Base-by-base conservation (phyloP, 768 basidiomycete species). In the Gelatoporia subvermispora region DNA sequence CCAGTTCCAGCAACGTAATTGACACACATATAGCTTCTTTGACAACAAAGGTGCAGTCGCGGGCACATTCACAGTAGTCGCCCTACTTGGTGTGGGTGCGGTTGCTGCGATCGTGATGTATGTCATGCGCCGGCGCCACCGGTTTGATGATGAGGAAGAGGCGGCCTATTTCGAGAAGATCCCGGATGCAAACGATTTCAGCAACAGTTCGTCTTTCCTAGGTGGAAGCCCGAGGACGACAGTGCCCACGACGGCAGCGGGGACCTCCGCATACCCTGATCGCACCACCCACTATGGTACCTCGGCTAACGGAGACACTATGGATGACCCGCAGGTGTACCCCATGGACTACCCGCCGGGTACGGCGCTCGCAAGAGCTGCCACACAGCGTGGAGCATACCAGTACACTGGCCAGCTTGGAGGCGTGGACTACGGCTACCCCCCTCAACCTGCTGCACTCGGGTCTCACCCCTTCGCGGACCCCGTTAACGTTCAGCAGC, bases 21-120 rank as follows among this genome's bases (percentile, higher is more conserved):
- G 22, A 17, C 36, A 36, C n/a, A 23, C 13, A 4, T 45, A 23
- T 24, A 77, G 77, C 49, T 78, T 78, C 67, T 70, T 75, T 54
- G 53, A 65, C 40, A 70, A 74, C 53, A 73, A 68, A 43, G 72
- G 67, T 31, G 77, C 73, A 0, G 72, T 76, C 17, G 77, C 71
- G 0, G 73, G 69, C 35, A 71, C 69, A 0, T 78, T 77, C 50
- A 65, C 70, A 35, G 63, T 68, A 48, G 65, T 70, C 45, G 72
- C 69, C 41, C 53, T 78, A 2, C 49, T 72, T 8, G 62, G 51
- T 17, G 11, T 71, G 37, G 68, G 63, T 17, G 53, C 63, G 17
- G 23, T 74, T 42, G 54, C 67, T 18, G 65, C 60, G 24, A 50
- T 56, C 41, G 50, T 57, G 44, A 36, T 68, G 47, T 54, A 66